These are phyloP conservation scores for Ceratobasidium sp. DNA, from an alignment of 1,284 basidiomycete species.

Conservation along the genomic window DNA sequence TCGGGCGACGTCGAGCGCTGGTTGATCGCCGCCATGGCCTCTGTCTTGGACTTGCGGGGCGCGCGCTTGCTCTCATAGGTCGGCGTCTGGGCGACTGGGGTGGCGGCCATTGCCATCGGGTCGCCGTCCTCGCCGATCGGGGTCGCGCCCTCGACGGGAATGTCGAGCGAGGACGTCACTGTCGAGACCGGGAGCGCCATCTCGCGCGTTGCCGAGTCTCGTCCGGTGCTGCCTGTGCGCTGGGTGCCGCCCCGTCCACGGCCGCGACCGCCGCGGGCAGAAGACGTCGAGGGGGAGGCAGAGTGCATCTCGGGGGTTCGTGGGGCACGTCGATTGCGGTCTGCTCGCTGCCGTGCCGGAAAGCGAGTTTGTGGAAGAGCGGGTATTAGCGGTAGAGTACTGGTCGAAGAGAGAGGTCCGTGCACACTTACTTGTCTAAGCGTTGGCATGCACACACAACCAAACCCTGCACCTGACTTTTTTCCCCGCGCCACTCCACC, in stretches of 20 bases:
- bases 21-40: conserved; percentile 77
- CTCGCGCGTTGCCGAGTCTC: neutral
- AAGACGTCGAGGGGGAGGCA: conserved; percentile 1
- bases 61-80: conserved; percentile 56
- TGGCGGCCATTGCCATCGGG: neutral
- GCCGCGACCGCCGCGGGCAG: conserved; percentile 10
- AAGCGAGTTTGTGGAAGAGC: conserved; percentile 3
- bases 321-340: too few relatives aligned
- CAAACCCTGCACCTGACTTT: conserved; percentile 7
- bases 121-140: conserved; percentile 12
- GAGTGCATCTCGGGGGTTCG: neutral
- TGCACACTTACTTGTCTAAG: conserved; percentile 18
- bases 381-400: conserved; percentile 2
- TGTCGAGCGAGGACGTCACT: conserved; percentile 29
- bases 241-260: conserved; percentile 10
- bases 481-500: neutral
- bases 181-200: conserved; percentile 22
- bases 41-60: conserved; percentile 85
- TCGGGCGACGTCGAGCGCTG: conserved; percentile 65
- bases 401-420: conserved; percentile 12
- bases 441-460: conserved; percentile 23
- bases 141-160: conserved; percentile 21
- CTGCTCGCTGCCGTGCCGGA: neutral
- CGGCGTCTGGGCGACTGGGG: neutral
- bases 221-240: neutral